Evolutionary conservation across 768 basidiomycete species (phyloP), one percentile per base, ranked within the genome.

Genomic region (Hortiboletus campestris): DNA sequence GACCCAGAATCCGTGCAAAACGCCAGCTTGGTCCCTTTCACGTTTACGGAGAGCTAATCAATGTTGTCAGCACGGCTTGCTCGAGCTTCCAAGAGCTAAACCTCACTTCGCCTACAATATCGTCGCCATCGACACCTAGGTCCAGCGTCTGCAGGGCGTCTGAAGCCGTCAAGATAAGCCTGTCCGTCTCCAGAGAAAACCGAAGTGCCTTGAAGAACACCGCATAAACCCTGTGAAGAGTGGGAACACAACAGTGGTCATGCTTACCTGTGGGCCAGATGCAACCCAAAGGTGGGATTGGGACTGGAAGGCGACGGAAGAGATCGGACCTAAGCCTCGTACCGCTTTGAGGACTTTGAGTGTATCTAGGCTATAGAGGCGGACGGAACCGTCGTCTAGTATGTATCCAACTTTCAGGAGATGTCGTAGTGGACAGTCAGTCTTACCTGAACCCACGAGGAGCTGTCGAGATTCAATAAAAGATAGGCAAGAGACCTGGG

Each of bases 1-100:
- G 64, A 60, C 0, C 91, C 91, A 19, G 80, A 80, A 68, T 93
- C 91, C 31, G 80, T 78, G 56, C 83, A 82, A 68, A 88, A 91
- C 6, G 87, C 88, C 41, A 92, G 65, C 48, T 59, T 63, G 60
- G 68, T 81, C 63, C 62, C 76, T 75, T 80, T 80, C 29, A 66
- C 60, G 70, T 83, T 85, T 60, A 90, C 63, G 56, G 77, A 76
- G 65, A 91, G 80, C 89, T 92, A 70, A 68, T 75, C 80, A 70
- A 75, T 67, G 39, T 6, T 11, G 20, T 64, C 62, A 66, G 66
- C 59, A 77, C 56, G 74, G 45, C n/a, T 49, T 39, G 39, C 49
- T 39, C 55, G 44, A 34, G 50, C 14, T 16, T 34, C 11, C 11
- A n/a, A 20, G 58, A 35, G 48, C 19, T 28, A n/a, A 41, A 11